Percentiles rank a stretch among this genome's conserved stretches.
phyloP scores from a whole-genome alignment of 2,329 filamentous ascomycete genomes.

The Verticillium klebahnii region DNA sequence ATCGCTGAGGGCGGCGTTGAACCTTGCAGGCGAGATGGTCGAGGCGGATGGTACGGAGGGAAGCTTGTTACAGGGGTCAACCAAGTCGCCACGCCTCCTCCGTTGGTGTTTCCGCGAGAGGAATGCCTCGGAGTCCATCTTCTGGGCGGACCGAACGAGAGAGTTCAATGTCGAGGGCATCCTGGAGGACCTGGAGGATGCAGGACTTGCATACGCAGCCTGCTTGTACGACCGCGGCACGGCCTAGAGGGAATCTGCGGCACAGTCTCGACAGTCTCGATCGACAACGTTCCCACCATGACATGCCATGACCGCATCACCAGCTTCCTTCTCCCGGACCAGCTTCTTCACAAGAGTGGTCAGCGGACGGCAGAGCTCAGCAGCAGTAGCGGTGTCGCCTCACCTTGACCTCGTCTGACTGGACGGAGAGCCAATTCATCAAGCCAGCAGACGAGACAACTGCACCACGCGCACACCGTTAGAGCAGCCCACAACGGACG shows the following conservation, averaged over 20 bases:
- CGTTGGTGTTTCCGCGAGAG: neutral
- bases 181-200: neutral
- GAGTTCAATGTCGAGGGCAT: neutral
- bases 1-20: neutral
- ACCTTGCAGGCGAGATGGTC: neutral
- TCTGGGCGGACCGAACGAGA: neutral
- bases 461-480: neutral
- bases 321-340: too few species aligned
- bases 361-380: too few species aligned
- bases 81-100: neutral
- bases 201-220: neutral
- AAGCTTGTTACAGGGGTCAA: neutral
- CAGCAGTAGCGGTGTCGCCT: too few species aligned
- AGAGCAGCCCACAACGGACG: neutral
- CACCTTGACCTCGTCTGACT: too few species aligned
- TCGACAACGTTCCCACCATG: too few species aligned
- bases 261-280: too few species aligned
- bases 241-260: neutral
- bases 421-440: too few species aligned
- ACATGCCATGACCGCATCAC: too few species aligned
- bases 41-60: neutral
- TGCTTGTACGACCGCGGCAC: neutral
- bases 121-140: neutral
- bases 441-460: neutral
- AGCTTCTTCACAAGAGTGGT: too few species aligned